These are phyloP conservation scores for Fagus sylvatica DNA, from an alignment of 306 rosid species.

Conservation along the genomic window DNA sequence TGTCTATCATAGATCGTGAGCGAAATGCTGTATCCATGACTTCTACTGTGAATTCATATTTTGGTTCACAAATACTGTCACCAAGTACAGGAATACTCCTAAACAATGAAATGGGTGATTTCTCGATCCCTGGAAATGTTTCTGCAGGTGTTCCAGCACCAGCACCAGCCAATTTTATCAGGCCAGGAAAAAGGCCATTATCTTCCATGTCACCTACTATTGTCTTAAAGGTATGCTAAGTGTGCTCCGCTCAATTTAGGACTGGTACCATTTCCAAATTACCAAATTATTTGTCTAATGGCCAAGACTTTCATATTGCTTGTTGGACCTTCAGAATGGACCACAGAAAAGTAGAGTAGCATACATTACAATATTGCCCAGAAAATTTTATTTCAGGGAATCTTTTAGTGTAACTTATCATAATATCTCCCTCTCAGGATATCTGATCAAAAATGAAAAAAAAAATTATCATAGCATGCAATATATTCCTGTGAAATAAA, in stretches of 20 bases:
- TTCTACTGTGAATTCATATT: slow-evolving; percentile 60
- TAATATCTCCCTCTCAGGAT: no score
- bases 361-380: not conserved
- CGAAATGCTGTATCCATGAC: slow-evolving; percentile 82
- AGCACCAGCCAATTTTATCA: slow-evolving; percentile 69
- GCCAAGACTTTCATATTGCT: not conserved
- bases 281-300: no score
- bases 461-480: not conserved
- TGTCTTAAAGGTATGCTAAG: no score
- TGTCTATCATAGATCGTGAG: slow-evolving; percentile 53
- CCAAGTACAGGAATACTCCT: slow-evolving; percentile 74
- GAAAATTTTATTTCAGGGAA: not conserved
- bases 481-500: slow-evolving; percentile 3
- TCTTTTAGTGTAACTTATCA: not conserved
- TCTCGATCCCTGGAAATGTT: slow-evolving; percentile 62
- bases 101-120: slow-evolving; percentile 93
- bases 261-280: no score
- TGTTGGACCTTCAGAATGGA: not conserved
- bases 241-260: no score
- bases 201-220: no score
- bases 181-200: slow-evolving; percentile 35
- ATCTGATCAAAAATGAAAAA: no score
- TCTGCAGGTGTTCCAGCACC: slow-evolving; percentile 55
- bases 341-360: not conserved
- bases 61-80: slow-evolving; percentile 70